phyloP scores from a whole-genome alignment of 1,284 basidiomycete species.

The Microbotryum silenes-acaulis region DNA sequence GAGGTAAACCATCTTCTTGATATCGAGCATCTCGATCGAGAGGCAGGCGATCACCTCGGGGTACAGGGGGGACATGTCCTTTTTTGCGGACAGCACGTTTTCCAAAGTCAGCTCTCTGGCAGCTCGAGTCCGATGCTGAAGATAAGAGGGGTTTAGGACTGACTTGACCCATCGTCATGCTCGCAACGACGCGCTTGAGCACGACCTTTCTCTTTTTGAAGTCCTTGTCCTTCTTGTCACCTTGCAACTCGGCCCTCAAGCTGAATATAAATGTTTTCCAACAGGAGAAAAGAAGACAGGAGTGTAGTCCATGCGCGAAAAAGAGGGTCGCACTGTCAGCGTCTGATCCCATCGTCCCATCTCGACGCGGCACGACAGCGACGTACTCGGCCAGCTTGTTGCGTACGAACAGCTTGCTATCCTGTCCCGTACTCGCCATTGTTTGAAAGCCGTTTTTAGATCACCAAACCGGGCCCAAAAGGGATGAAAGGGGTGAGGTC shows the following conservation, averaged over 20 bases:
- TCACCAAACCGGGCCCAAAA: too few relatives aligned
- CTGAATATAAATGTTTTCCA: neutral
- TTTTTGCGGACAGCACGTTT: conserved; percentile 40
- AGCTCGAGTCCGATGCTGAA: too few relatives aligned
- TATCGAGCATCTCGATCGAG: conserved; percentile 81
- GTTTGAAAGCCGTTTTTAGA: too few relatives aligned
- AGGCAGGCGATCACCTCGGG: conserved; percentile 81
- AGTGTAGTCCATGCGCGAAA: neutral
- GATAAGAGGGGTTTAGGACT: conserved; percentile 51
- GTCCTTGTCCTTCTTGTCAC: conserved; percentile 83
- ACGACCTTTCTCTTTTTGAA: conserved; percentile 80
- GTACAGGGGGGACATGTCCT: conserved; percentile 83
- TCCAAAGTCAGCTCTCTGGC: conserved; percentile 1
- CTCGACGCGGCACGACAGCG: neutral
- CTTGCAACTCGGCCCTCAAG: conserved; percentile 61
- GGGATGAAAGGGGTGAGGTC: too few relatives aligned
- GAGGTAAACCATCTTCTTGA: conserved; percentile 94
- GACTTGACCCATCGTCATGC: conserved; percentile 93
- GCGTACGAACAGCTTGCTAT: conserved; percentile 30
- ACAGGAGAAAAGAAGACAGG: neutral
- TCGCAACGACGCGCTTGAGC: conserved; percentile 90
- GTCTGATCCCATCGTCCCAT: neutral
- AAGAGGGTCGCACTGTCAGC: neutral
- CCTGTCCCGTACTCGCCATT: neutral
- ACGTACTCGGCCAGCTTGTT: conserved; percentile 29